Evolutionary conservation across 2,329 filamentous ascomycete species (phyloP), one percentile per base, ranked within the genome.

Genomic region (Atkinsonella hypoxylon): DNA sequence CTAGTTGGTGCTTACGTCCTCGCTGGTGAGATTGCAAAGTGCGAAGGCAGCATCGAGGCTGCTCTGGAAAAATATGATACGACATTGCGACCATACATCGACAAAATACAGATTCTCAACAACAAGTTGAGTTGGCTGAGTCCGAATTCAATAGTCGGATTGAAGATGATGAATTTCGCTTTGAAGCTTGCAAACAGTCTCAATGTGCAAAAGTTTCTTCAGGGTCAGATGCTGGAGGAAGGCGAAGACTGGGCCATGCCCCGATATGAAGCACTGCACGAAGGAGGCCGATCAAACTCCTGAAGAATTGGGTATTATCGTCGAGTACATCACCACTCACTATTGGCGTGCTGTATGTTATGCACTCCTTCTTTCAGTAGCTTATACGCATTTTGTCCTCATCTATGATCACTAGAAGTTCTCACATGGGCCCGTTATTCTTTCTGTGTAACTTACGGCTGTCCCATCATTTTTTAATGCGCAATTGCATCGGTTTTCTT

Each of bases 1-100:
- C 54, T 78, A n/a, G 57, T 70, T 0, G 69, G 69, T 1, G 76
- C 71, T 1, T 79, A 79, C 54, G 61, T 76, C 1, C 64, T 79
- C 2, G 75, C 75, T 0, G 74, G 75, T 1, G 72, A 73, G 46
- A 61, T 75, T 9, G 48, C 51, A 11, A 52, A 49, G 41, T 54
- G 57, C n/a, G 52, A 55, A 1, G 52, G 55, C 18, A 57, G 63
- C 32, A 40, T 68, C 3, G 30, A 51, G 2, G 57, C 62, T 4
- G 70, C 62, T 4, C 59, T 71, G 12, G 55, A 57, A 9, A 55
- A 54, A 4, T 77, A 76, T 51, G 70, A 76, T 49, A 44, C 57
- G 30, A 59, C 56, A 17, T 67, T 74, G 54, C 56, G 61, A 5
- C 72, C 70, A 0, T 66, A 68, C 44, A 64, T 75, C 8, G 47